Percentiles rank a stretch among this genome's conserved stretches.
Conservation (phyloP, 495 filamentous ascomycete genomes). For the Aspergillus indologenus region DNA sequence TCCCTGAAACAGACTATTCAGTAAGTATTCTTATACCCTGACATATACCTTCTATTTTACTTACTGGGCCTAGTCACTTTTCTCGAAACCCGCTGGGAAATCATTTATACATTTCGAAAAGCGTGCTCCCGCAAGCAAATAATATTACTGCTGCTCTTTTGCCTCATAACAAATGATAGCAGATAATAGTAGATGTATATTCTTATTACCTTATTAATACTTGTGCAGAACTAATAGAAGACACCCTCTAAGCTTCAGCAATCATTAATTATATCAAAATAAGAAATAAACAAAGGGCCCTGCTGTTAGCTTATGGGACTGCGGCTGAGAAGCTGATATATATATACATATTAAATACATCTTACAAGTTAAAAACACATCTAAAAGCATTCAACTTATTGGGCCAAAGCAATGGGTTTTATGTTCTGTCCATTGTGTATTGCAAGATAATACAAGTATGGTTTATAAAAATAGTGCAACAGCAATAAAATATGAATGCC, state of each 20-base stretch:
- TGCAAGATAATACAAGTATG: too few relatives aligned
- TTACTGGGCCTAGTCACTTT: conserved; percentile 41
- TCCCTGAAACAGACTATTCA: conserved; percentile 52
- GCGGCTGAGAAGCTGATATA: too few relatives aligned
- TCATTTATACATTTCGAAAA: conserved; percentile 44
- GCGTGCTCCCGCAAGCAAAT: conserved; percentile 28
- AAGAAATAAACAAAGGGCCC: too few relatives aligned
- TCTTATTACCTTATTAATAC: background rate
- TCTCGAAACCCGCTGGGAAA: conserved; percentile 47
- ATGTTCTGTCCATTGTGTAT: background rate
- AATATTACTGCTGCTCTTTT: conserved; percentile 8
- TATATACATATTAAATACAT: too few relatives aligned
- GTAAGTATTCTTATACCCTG: conserved; percentile 24
- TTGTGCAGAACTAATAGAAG: background rate
- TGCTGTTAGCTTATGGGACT: too few relatives aligned
- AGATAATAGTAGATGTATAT: background rate
- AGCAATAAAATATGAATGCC: background rate
- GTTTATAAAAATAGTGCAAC: background rate
- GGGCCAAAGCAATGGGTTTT: background rate
- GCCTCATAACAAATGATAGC: background rate
- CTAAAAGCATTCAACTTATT: too few relatives aligned
- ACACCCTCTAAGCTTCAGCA: too few relatives aligned
- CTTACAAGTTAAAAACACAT: too few relatives aligned
- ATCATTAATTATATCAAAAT: too few relatives aligned
- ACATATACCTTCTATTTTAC: background rate